phyloP scores from a whole-genome alignment of 495 filamentous ascomycete species.

The Penicillium salamii region DNA sequence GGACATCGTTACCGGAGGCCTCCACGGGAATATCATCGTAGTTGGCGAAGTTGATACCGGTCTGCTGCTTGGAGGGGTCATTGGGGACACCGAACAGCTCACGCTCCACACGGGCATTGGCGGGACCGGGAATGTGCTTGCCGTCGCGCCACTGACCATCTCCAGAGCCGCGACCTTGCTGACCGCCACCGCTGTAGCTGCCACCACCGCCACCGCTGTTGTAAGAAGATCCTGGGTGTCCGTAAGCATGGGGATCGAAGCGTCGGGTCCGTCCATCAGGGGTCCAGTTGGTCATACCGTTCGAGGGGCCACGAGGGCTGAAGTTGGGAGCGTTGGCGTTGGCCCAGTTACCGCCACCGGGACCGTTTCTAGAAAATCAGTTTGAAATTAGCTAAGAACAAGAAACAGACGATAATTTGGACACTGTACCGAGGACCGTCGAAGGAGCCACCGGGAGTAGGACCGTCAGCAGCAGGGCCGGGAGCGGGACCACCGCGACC shows the following conservation, averaged over 20 bases:
- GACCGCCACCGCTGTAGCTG: conserved; percentile 38
- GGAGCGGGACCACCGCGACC: conserved; percentile 20
- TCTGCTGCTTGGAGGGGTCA: conserved; percentile 91
- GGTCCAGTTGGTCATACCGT: conserved; percentile 45
- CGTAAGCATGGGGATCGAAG: conserved; percentile 70
- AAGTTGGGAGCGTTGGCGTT: conserved; percentile 64
- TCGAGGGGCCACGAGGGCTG: conserved; percentile 54
- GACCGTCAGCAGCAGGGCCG: conserved; percentile 38
- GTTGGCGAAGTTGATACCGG: conserved; percentile 99
- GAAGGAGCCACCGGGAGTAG: conserved; percentile 30
- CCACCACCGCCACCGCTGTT: conserved; percentile 50
- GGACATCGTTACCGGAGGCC: conserved; percentile 90
- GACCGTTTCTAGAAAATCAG: conserved; percentile 26
- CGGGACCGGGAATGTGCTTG: conserved; percentile 87
- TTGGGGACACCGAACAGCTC: conserved; percentile 94
- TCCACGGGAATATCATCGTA: conserved; percentile 99
- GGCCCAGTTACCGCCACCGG: conserved; percentile 70
- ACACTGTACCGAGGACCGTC: conserved; percentile 39
- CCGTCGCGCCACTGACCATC: conserved; percentile 96
- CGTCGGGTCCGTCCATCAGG: conserved; percentile 32
- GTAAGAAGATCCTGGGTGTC: conserved; percentile 53
- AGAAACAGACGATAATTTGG: background rate
- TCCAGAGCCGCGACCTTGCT: conserved; percentile 69
- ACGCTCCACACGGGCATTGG: conserved; percentile 86
- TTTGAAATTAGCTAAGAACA: conserved; percentile 8